Conservation (phyloP, 2,329 filamentous ascomycete genomes). For the Microdochium paspali region DNA sequence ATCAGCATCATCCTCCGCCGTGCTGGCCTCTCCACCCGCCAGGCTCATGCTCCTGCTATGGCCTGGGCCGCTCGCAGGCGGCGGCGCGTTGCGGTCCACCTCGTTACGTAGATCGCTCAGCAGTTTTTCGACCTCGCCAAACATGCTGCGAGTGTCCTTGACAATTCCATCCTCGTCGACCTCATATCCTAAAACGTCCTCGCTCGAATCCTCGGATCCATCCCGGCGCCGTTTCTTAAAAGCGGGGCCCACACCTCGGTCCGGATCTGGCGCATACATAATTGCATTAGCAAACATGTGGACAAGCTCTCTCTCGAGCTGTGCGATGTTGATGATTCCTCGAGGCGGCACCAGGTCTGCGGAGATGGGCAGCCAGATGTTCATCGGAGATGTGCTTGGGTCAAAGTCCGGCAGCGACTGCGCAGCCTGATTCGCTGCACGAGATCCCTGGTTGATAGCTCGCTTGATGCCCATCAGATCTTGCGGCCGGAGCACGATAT, state of each 20-base stretch:
- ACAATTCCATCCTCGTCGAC: conserved; percentile 80
- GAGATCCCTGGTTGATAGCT: conserved; percentile 64
- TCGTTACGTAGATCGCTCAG: conserved; percentile 70
- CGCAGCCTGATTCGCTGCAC: conserved; percentile 52
- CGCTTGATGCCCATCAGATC: conserved; percentile 71
- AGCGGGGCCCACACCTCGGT: conserved; percentile 56
- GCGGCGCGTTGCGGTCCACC: conserved; percentile 34
- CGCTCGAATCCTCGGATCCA: conserved; percentile 25
- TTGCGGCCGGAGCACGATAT: conserved; percentile 64
- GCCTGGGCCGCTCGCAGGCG: conserved; percentile 16
- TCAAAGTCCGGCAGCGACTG: conserved; percentile 51
- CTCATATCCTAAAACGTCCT: conserved; percentile 46
- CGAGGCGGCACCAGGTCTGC: conserved; percentile 76
- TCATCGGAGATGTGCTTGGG: conserved; percentile 33
- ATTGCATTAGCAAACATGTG: conserved; percentile 97
- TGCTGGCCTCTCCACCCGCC: conserved; percentile 30
- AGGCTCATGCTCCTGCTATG: conserved; percentile 20
- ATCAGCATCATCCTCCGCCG: conserved; percentile 36
- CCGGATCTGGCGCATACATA: conserved; percentile 90
- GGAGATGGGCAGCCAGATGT: conserved; percentile 57
- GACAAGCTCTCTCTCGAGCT: conserved; percentile 86
- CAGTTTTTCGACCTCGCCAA: conserved; percentile 72
- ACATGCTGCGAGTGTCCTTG: conserved; percentile 83
- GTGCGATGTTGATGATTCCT: conserved; percentile 85
- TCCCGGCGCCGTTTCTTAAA: conserved; percentile 37